Evolutionary conservation across 2,329 filamentous ascomycete species (phyloP), one percentile per base, ranked within the genome.

Genomic region (Xylariaceae sp.): DNA sequence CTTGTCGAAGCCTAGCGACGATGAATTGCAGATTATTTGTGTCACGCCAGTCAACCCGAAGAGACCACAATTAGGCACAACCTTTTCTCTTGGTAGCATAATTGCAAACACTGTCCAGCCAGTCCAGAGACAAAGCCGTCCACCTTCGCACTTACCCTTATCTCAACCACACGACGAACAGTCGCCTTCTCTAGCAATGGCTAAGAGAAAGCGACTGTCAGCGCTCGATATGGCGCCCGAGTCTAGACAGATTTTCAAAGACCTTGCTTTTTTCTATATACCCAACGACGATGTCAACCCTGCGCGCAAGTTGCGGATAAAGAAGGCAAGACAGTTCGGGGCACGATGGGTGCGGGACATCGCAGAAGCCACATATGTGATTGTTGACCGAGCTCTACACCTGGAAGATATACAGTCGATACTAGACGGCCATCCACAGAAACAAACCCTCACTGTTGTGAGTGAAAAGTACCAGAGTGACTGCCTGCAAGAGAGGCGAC

Each of bases 281-380:
- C 92, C 90, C 0, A 87, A 94, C 57, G 82, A 90, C 55, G 86
- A 92, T 55, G 77, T 87, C 42, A 81, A 85, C 31, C 78, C 80
- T 11, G 74, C 80, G 7, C 80, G 91, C 36, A 81, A 80, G 47
- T 68, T 84, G 50, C 83, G 88, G 4, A 95, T 96, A 45, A 78
- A 78, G 30, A 90, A 86, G 65, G 85, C 87, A 0, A 77, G 82
- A 45, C 83, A 90, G 60, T 84, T 84, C 64, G 92, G 92, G 39
- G 92, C 86, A 1, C 71, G 66, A 1, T 94, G 90, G 84, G 78
- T 82, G 27, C 77, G 76, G 44, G 69, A 75, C 1, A 80, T 85
- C 62, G 66, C 58, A 0, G 68, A 68, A 18, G 80, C 94, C 14
- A 95, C 87, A 1, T 89, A 96, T 68, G 72, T 95, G 43, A 77